Conservation (phyloP, 345 rosid genomes). For the Eucalyptus decipiens region DNA sequence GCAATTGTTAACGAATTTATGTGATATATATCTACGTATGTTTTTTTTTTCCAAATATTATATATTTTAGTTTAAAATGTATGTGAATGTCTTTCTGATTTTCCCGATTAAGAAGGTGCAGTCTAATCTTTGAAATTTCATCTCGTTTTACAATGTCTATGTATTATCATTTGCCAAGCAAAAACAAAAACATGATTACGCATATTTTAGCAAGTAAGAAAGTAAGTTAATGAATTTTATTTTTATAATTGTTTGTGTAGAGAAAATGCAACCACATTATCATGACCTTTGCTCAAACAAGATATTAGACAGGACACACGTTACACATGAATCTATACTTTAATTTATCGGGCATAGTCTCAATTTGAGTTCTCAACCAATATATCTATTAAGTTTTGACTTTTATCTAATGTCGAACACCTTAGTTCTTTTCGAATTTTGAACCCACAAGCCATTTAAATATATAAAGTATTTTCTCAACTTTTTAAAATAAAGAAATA, state of each 20-base stretch:
- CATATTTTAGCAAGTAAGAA: neutral
- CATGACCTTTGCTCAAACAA: neutral
- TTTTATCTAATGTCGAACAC: neutral
- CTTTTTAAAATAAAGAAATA: neutral
- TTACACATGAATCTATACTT: neutral
- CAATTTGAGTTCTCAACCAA: neutral
- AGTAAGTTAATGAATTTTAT: neutral
- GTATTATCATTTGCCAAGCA: neutral
- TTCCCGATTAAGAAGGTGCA: neutral
- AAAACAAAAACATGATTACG: neutral
- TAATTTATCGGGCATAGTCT: neutral
- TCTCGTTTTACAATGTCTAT: neutral
- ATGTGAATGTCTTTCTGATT: neutral
- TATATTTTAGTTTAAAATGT: neutral
- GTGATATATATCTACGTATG: neutral
- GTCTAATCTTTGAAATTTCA: neutral
- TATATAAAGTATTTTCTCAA: neutral
- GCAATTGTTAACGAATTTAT: neutral
- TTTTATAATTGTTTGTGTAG: neutral
- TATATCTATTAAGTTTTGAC: neutral
- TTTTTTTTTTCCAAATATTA: neutral
- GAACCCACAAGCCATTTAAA: neutral
- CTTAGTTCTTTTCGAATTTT: neutral
- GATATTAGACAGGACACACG: neutral
- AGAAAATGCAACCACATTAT: neutral